Percentiles rank a stretch among this genome's conserved stretches.
Conservation (phyloP, 192 early-diverging fungal genomes). For the Lobosporangium transversale region DNA sequence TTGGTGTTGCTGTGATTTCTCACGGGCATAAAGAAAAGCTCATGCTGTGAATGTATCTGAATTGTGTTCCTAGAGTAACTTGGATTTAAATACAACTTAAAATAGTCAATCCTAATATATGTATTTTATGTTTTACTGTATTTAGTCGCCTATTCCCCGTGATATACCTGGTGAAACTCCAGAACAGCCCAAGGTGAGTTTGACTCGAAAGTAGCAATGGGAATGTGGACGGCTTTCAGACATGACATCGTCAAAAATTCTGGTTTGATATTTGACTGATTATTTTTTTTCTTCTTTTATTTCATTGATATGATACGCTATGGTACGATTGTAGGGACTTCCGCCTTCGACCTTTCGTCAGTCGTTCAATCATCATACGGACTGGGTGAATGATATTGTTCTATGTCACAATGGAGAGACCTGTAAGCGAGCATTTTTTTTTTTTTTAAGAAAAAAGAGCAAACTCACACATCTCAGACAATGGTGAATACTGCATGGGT, state of each 20-base stretch:
- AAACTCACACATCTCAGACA: no score
- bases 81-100: no score
- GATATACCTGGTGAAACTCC: conserved; percentile 43
- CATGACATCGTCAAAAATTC: no score
- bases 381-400: conserved; percentile 97
- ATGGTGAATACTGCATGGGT: neutral
- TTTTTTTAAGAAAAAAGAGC: no score
- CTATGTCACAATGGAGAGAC: conserved; percentile 71
- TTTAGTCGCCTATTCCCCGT: conserved; percentile 33
- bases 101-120: no score
- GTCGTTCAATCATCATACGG: conserved; percentile 84
- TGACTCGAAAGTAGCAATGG: no score
- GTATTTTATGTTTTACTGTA: neutral
- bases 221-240: no score
- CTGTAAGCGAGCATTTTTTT: conserved; percentile 54
- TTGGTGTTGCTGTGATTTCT: neutral
- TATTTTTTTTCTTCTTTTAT: neutral
- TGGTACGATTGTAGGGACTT: conserved; percentile 9
- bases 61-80: no score
- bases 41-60: no score
- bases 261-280: neutral
- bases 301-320: neutral
- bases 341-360: conserved; percentile 72
- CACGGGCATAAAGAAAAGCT: neutral
- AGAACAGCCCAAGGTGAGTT: conserved; percentile 36